Evolutionary conservation across 805 yeast species (phyloP).

Genomic region (Danielia oregonensis): DNA sequence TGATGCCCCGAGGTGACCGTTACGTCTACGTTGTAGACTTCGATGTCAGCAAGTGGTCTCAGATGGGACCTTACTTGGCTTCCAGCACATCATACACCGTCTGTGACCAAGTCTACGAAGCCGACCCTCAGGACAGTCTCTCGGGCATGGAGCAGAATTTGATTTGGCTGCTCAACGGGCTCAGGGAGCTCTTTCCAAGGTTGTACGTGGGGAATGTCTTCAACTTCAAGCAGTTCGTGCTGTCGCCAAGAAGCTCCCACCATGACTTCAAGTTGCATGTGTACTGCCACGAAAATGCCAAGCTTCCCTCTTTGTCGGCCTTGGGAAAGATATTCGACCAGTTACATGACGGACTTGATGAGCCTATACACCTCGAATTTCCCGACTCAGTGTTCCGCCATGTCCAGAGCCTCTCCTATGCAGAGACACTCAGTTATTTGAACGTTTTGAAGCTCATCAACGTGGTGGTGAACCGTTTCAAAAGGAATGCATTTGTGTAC

Average conservation of each 20-base stretch:
- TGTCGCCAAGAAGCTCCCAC: slow-evolving; percentile 2
- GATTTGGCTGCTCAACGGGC: slow-evolving; percentile 29
- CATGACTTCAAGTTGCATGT: slow-evolving; percentile 15
- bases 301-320: slow-evolving; percentile 13
- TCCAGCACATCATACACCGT: neutral
- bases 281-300: slow-evolving; percentile 20
- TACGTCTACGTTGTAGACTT: slow-evolving; percentile 11
- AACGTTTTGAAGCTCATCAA: slow-evolving; percentile 29
- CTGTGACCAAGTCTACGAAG: slow-evolving; percentile 1
- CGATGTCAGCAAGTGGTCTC: slow-evolving; percentile 2
- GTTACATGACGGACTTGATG: neutral
- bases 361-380: slow-evolving; percentile 27
- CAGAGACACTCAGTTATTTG: slow-evolving; percentile 24
- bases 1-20: slow-evolving; percentile 2
- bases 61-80: slow-evolving; percentile 5
- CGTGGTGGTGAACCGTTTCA: slow-evolving; percentile 12
- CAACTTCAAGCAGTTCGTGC: slow-evolving; percentile 23
- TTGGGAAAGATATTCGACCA: slow-evolving; percentile 9
- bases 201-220: slow-evolving; percentile 30
- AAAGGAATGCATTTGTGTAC: slow-evolving; percentile 25
- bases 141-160: slow-evolving; percentile 32
- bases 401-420: slow-evolving; percentile 18
- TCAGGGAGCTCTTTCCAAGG: slow-evolving; percentile 23
- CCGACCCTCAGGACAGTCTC: slow-evolving; percentile 10
- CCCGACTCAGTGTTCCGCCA: slow-evolving; percentile 27